Evolutionary conservation across 768 basidiomycete genomes (phyloP).

Genomic region (Leucosporidium scottii): DNA sequence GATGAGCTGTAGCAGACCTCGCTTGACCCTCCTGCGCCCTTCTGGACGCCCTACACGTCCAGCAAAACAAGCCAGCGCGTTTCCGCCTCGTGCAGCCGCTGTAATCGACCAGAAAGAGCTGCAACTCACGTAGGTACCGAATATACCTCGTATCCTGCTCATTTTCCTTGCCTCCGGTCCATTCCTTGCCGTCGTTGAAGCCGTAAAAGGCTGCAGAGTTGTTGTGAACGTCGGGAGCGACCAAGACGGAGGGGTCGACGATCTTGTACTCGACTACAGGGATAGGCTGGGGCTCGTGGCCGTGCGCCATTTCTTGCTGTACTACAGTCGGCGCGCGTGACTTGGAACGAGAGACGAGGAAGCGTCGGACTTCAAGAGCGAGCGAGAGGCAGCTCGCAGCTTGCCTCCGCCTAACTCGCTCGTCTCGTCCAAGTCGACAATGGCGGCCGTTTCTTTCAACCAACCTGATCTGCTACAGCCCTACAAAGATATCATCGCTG

Average conservation of each 20-base stretch:
- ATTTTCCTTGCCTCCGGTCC: not conserved
- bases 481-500: no score
- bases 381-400: no score
- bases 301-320: not conserved
- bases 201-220: not conserved
- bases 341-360: not conserved
- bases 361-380: no score
- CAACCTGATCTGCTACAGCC: no score
- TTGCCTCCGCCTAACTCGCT: no score
- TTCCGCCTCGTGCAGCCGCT: not conserved
- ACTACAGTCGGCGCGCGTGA: not conserved
- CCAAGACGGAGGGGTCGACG: not conserved
- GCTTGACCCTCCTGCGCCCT: not conserved
- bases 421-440: no score
- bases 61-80: not conserved
- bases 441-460: no score
- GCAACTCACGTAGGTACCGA: conserved; percentile 2
- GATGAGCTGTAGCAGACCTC: not conserved
- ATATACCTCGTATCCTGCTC: not conserved
- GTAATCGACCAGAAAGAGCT: not conserved
- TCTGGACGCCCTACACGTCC: not conserved
- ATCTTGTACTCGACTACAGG: not conserved
- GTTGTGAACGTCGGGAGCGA: not conserved
- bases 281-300: not conserved
- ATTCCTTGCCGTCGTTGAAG: conserved; percentile 4